Conservation (phyloP, 768 basidiomycete species). For the Termitomyces sp. region DNA sequence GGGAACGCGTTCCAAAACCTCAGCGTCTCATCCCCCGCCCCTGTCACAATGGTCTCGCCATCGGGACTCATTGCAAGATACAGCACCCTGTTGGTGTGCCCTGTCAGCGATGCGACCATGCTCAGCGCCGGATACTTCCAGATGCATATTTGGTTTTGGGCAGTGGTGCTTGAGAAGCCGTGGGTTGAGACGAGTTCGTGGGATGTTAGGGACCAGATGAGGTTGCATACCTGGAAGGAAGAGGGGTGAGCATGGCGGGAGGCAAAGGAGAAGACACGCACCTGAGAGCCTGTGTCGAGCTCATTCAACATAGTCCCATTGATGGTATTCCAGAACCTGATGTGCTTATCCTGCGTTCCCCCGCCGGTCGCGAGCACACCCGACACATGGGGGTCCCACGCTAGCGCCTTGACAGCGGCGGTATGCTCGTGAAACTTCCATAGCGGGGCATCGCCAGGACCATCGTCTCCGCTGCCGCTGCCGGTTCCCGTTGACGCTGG, state of each 20-base stretch:
- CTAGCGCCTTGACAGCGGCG: slow-evolving; percentile 95
- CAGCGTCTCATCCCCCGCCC: slow-evolving; percentile 95
- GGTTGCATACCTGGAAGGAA: slow-evolving; percentile 78
- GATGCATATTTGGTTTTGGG: slow-evolving; percentile 94
- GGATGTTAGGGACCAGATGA: slow-evolving; percentile 93
- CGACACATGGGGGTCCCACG: slow-evolving; percentile 94
- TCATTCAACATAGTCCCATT: slow-evolving; percentile 83
- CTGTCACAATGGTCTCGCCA: slow-evolving; percentile 96
- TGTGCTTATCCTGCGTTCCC: slow-evolving; percentile 98
- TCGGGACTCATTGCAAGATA: slow-evolving; percentile 98
- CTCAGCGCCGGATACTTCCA: slow-evolving; percentile 93
- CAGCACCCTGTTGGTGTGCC: slow-evolving; percentile 91
- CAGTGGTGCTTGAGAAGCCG: slow-evolving; percentile 88
- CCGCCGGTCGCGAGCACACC: slow-evolving; percentile 93
- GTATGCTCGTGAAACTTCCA: slow-evolving; percentile 97
- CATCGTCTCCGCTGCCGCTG: slow-evolving; percentile 18
- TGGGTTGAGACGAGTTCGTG: slow-evolving; percentile 98
- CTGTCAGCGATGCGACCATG: slow-evolving; percentile 92
- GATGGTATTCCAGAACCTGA: slow-evolving; percentile 93
- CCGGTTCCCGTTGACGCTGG: not conserved
- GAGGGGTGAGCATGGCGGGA: slow-evolving; percentile 9
- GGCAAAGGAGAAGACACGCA: slow-evolving; percentile 28
- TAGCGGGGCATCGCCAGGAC: slow-evolving; percentile 56
- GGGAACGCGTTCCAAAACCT: slow-evolving; percentile 98
- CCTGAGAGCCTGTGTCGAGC: slow-evolving; percentile 95